Evolutionary conservation across 805 yeast genomes (phyloP).

Genomic region (Monosporozyma solicola): DNA sequence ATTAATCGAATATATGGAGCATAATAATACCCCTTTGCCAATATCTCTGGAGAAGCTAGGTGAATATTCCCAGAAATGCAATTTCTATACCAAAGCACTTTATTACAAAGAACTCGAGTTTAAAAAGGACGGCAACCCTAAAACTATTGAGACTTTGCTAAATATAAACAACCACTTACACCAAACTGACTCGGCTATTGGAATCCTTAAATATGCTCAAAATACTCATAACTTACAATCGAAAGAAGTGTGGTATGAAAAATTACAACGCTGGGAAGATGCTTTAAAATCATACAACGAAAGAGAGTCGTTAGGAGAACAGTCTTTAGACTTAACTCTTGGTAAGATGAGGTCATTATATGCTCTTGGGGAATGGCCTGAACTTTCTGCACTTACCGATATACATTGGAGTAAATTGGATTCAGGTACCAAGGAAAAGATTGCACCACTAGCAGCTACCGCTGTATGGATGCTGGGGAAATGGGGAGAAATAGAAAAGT

Average conservation of each 20-base stretch:
- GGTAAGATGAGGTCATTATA: slow-evolving; percentile 97
- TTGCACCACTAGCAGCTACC: slow-evolving; percentile 97
- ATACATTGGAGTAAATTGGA: slow-evolving; percentile 75
- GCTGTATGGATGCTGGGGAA: slow-evolving; percentile 98
- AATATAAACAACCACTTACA: slow-evolving; percentile 90
- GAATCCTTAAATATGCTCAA: slow-evolving; percentile 90
- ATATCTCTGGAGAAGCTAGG: slow-evolving; percentile 85
- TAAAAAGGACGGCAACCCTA: slow-evolving; percentile 84
- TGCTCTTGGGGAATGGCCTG: slow-evolving; percentile 99
- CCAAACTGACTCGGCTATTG: slow-evolving; percentile 96
- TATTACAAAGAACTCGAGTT: slow-evolving; percentile 95
- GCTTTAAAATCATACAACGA: slow-evolving; percentile 85
- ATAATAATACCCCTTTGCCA: slow-evolving; percentile 89
- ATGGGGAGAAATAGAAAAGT: slow-evolving; percentile 94
- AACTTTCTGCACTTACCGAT: slow-evolving; percentile 72
- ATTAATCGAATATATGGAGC: slow-evolving; percentile 94
- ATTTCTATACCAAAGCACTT: slow-evolving; percentile 94
- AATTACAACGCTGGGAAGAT: slow-evolving; percentile 95
- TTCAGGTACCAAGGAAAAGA: slow-evolving; percentile 64
- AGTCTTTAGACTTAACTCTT: slow-evolving; percentile 80
- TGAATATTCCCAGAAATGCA: slow-evolving; percentile 88
- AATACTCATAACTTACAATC: slow-evolving; percentile 82
- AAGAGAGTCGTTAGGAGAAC: slow-evolving; percentile 47
- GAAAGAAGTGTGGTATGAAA: slow-evolving; percentile 97
- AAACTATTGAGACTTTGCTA: slow-evolving; percentile 85